A percentile compares a stretch with the other conserved stretches of the same genome.
Conservation (phyloP, 2,329 filamentous ascomycete genomes). For the Rugonectria rugulosa region DNA sequence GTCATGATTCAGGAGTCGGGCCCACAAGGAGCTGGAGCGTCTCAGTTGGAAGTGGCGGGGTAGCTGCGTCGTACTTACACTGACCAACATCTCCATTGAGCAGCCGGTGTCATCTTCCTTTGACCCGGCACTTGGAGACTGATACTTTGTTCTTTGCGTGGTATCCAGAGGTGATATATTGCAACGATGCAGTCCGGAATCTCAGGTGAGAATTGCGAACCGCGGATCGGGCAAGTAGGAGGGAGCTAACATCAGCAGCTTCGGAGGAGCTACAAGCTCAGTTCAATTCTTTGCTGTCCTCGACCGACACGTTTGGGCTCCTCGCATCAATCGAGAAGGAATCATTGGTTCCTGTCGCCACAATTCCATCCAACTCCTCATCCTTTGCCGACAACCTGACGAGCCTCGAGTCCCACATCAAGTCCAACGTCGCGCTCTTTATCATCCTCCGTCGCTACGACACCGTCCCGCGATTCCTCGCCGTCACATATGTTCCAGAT, state of each 20-base stretch:
- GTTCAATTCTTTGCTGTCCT: slow-evolving; percentile 74
- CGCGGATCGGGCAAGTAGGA: not conserved
- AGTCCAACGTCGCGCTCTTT: slow-evolving; percentile 74
- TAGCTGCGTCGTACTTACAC: slow-evolving; percentile 30
- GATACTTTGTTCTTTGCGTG: not conserved
- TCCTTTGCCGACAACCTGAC: slow-evolving; percentile 71
- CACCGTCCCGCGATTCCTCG: slow-evolving; percentile 65
- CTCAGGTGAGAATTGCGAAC: slow-evolving; percentile 60
- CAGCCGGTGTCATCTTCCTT: slow-evolving; percentile 20
- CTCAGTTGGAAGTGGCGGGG: slow-evolving; percentile 35
- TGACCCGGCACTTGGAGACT: not conserved
- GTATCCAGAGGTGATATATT: not conserved
- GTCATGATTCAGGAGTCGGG: slow-evolving; percentile 16
- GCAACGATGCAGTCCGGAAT: slow-evolving; percentile 78
- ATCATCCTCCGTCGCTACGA: slow-evolving; percentile 76
- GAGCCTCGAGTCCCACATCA: slow-evolving; percentile 68
- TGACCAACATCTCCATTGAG: slow-evolving; percentile 25
- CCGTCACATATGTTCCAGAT: slow-evolving; percentile 82
- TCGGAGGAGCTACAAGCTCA: slow-evolving; percentile 78
- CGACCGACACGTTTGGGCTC: slow-evolving; percentile 70
- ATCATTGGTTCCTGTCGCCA: slow-evolving; percentile 66
- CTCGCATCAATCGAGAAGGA: slow-evolving; percentile 76
- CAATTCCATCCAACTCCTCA: slow-evolving; percentile 60
- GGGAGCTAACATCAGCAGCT: slow-evolving; percentile 54
- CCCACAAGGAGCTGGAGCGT: slow-evolving; percentile 33